Conservation (phyloP, 2,329 filamentous ascomycete genomes). For the Epicoccum nigrum region DNA sequence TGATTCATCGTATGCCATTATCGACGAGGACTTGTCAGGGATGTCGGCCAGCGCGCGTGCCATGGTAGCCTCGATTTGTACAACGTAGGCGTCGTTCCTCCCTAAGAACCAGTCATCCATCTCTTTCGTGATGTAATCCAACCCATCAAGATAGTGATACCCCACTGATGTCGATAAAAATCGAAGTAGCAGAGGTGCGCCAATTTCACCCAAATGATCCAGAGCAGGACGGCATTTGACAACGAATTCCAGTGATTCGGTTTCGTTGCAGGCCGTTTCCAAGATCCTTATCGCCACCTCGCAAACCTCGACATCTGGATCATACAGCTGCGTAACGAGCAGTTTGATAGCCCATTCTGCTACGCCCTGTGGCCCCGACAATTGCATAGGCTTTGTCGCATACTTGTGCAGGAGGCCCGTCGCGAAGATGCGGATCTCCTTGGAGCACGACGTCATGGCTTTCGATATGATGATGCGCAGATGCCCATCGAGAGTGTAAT, state of each 20-base stretch:
- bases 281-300: conserved; percentile 95
- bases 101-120: conserved; percentile 99
- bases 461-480: conserved; percentile 92
- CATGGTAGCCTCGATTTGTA: conserved; percentile 92
- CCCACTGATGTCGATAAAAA: conserved; percentile 96
- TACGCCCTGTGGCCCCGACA: conserved; percentile 58
- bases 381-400: conserved; percentile 65
- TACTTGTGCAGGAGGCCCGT: conserved; percentile 89
- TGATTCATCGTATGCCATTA: conserved; percentile 51
- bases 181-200: conserved; percentile 86
- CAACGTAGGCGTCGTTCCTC: conserved; percentile 94
- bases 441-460: conserved; percentile 87
- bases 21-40: conserved; percentile 62
- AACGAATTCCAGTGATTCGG: conserved; percentile 89
- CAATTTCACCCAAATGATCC: conserved; percentile 95
- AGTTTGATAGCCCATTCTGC: conserved; percentile 96
- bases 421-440: conserved; percentile 87
- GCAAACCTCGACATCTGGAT: conserved; percentile 95
- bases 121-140: conserved; percentile 98
- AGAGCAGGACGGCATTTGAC: conserved; percentile 94
- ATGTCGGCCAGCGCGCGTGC: conserved; percentile 77
- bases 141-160: conserved; percentile 93
- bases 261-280: conserved; percentile 95
- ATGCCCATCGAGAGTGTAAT: conserved; percentile 85
- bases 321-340: conserved; percentile 97